Evolutionary conservation across 2,329 filamentous ascomycete genomes (phyloP), one percentile per base, ranked within the genome.

Genomic region (Lecanicillium sp.): DNA sequence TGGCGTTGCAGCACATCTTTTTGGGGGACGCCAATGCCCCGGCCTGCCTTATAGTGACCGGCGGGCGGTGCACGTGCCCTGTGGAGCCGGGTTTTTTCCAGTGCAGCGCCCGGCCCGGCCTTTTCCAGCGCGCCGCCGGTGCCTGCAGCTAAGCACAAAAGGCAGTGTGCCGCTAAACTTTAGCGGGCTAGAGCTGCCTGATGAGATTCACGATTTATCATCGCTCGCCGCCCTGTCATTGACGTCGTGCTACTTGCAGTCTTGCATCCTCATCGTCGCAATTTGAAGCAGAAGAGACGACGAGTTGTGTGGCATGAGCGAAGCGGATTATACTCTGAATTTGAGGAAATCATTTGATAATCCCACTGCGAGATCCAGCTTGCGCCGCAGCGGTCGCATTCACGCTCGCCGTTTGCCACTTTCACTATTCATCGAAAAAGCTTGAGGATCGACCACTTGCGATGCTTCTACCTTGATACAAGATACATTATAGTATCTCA

Each of bases 11-110:
- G n/a, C n/a, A n/a, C n/a, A n/a, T n/a, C n/a, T n/a, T n/a, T n/a
- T n/a, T n/a, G n/a, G n/a, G n/a, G n/a, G n/a, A n/a, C n/a, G n/a
- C n/a, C n/a, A n/a, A n/a, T n/a, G n/a, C n/a, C n/a, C n/a, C n/a
- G n/a, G n/a, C n/a, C n/a, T n/a, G n/a, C n/a, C n/a, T n/a, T n/a
- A n/a, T n/a, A n/a, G n/a, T n/a, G n/a, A n/a, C n/a, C n/a, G n/a
- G n/a, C n/a, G n/a, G n/a, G n/a, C n/a, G n/a, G n/a, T 27, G 42
- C 32, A 44, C 42, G 42, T 44, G 42, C 32, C n/a, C 30, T 4
- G 42, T 44, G 42, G 42, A 44, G 32, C 20, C 12, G 10, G 20
- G 11, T 14, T n/a, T n/a, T n/a, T n/a, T n/a, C n/a, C n/a, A n/a
- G n/a, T n/a, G n/a, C n/a, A n/a, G n/a, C n/a, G n/a, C n/a, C n/a